Conservation (phyloP, 495 filamentous ascomycete genomes). For the Neohortaea acidophila region DNA sequence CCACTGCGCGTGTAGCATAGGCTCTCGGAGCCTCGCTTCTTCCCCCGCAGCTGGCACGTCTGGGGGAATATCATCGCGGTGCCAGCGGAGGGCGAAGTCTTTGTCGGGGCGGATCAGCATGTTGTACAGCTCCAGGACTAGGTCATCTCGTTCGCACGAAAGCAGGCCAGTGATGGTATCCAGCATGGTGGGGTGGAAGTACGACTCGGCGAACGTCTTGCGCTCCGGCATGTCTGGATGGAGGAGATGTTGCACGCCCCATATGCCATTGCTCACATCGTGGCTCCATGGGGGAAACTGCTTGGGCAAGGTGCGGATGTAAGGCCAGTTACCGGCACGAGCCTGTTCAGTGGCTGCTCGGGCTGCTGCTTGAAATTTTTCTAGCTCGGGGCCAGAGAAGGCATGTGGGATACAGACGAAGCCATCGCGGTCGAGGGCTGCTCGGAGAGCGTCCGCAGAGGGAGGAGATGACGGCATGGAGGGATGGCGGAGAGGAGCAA, state of each 20-base stretch:
- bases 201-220: constrained; percentile 39
- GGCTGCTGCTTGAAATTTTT: constrained; percentile 40
- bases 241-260: constrained; percentile 73
- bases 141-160: constrained; percentile 28
- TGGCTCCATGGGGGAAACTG: constrained; percentile 70
- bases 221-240: constrained; percentile 48
- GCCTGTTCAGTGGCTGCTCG: constrained; percentile 39
- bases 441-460: constrained; percentile 11
- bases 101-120: constrained; percentile 52
- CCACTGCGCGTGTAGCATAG: constrained; percentile 52
- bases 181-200: constrained; percentile 50
- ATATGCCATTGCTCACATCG: constrained; percentile 44
- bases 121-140: constrained; percentile 75
- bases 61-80: constrained; percentile 58
- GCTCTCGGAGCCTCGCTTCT: constrained; percentile 19
- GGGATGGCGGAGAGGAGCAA: neutral
- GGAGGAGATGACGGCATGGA: neutral
- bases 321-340: constrained; percentile 51
- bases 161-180: constrained; percentile 42
- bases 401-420: constrained; percentile 28
- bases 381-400: constrained; percentile 34
- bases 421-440: constrained; percentile 23
- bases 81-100: constrained; percentile 59
- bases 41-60: constrained; percentile 42
- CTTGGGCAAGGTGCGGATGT: constrained; percentile 68